phyloP scores from a whole-genome alignment of 305 asterid species.

The Fraxinus ornus region DNA sequence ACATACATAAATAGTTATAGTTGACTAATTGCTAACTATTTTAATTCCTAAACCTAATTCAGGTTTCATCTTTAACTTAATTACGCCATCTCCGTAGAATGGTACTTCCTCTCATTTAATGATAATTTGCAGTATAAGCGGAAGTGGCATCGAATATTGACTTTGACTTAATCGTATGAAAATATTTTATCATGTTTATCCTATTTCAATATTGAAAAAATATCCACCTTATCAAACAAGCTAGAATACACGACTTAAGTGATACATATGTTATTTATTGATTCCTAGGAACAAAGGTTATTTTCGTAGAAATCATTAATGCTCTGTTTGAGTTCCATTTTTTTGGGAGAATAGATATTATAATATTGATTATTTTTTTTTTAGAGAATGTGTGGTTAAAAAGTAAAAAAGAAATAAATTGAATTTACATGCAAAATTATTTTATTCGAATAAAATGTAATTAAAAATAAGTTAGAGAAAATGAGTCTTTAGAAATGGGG shows the following conservation, averaged over 20 bases:
- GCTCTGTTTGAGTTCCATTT: neutral
- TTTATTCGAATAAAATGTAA: too few species aligned
- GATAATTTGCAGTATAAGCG: neutral
- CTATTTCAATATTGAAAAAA: too few species aligned
- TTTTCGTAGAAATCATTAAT: neutral
- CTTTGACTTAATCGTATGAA: neutral
- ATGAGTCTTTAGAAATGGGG: too few species aligned
- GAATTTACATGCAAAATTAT: too few species aligned
- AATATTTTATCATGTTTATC: neutral
- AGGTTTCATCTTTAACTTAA: neutral
- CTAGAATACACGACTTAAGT: neutral
- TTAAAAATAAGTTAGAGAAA: too few species aligned
- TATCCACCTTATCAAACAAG: neutral
- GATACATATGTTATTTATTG: neutral
- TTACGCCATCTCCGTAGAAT: neutral
- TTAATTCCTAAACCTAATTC: neutral
- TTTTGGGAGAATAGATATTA: too few species aligned
- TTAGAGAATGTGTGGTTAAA: too few species aligned
- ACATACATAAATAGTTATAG: conserved; percentile 14
- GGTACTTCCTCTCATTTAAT: neutral
- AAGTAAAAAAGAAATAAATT: too few species aligned
- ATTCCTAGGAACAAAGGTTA: too few species aligned
- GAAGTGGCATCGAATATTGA: neutral
- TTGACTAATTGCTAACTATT: conserved; percentile 28
- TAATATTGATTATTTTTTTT: too few species aligned